A percentile compares a stretch with the other conserved stretches of the same genome.
These are phyloP conservation scores for Rhodotorula toruloides DNA, from an alignment of 768 basidiomycete species.

Conservation along the genomic window DNA sequence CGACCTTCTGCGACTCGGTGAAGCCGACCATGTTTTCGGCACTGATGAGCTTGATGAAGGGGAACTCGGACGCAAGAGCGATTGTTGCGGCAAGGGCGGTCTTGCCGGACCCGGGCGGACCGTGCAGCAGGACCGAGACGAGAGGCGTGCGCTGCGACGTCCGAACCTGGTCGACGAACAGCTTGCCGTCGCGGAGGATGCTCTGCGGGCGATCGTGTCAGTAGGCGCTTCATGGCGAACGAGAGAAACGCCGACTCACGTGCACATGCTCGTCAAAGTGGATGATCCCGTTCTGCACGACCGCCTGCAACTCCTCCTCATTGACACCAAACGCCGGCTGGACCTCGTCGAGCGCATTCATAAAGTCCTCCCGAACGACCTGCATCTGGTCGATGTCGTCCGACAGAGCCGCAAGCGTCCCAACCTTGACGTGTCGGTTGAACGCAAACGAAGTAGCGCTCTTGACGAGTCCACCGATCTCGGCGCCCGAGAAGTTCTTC, in stretches of 20 bases:
- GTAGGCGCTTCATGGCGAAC: neutral
- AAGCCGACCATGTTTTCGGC: constrained; percentile 96
- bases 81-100: constrained; percentile 91
- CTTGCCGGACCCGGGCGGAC: constrained; percentile 81
- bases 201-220: constrained; percentile 53
- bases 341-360: constrained; percentile 85
- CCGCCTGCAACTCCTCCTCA: constrained; percentile 87
- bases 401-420: constrained; percentile 92
- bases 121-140: constrained; percentile 83
- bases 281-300: constrained; percentile 94
- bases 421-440: constrained; percentile 94
- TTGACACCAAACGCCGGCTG: constrained; percentile 96
- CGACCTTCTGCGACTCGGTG: constrained; percentile 85
- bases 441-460: constrained; percentile 98
- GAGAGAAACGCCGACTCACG: constrained; percentile 56
- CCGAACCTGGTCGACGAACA: constrained; percentile 90
- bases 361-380: constrained; percentile 78
- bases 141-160: constrained; percentile 83
- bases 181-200: constrained; percentile 73
- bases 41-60: constrained; percentile 95
- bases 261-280: constrained; percentile 71
- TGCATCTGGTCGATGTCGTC: constrained; percentile 90
- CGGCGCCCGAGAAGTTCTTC: constrained; percentile 97
- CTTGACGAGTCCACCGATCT: constrained; percentile 92
- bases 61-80: constrained; percentile 85